These are phyloP conservation scores for Suillus alpinus DNA, from an alignment of 768 basidiomycete genomes.

Conservation along the genomic window DNA sequence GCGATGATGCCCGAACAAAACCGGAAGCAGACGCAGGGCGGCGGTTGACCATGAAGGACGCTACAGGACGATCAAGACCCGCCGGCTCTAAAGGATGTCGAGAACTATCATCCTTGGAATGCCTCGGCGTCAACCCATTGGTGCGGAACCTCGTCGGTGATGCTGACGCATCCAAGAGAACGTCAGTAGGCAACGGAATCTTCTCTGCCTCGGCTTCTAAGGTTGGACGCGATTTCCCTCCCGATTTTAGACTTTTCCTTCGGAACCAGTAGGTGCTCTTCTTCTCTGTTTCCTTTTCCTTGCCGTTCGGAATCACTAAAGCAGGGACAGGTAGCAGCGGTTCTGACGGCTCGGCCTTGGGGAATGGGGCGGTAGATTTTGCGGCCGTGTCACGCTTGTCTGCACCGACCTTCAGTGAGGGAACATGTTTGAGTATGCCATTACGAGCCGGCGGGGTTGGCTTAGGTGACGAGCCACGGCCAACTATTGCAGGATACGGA, in stretches of 20 bases:
- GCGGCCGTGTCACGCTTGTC: constrained; percentile 17
- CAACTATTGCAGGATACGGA: constrained; percentile 8
- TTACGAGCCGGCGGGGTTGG: constrained; percentile 18
- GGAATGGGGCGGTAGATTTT: constrained; percentile 17
- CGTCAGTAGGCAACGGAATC: constrained; percentile 14
- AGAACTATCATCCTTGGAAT: constrained; percentile 21
- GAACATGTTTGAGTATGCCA: constrained; percentile 24
- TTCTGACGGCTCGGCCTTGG: constrained; percentile 18
- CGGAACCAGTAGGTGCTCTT: constrained; percentile 35
- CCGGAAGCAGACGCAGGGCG: constrained; percentile 11
- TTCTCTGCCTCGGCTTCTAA: constrained; percentile 18
- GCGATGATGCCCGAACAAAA: constrained; percentile 1
- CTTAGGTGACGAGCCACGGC: constrained; percentile 15
- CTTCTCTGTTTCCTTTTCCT: constrained; percentile 40
- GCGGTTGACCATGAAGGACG: constrained; percentile 12
- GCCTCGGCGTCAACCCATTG: constrained; percentile 18
- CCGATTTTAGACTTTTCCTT: constrained; percentile 20
- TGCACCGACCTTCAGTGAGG: constrained; percentile 16
- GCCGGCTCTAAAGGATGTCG: constrained; percentile 20
- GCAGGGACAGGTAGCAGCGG: constrained; percentile 27
- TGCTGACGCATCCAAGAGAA: constrained; percentile 4
- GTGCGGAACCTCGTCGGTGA: constrained; percentile 24
- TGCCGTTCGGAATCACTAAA: constrained; percentile 18
- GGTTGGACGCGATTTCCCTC: constrained; percentile 19
- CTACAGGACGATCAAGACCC: constrained; percentile 2